phyloP scores from a whole-genome alignment of 2,329 filamentous ascomycete species.

The Thermoascus crustaceus region DNA sequence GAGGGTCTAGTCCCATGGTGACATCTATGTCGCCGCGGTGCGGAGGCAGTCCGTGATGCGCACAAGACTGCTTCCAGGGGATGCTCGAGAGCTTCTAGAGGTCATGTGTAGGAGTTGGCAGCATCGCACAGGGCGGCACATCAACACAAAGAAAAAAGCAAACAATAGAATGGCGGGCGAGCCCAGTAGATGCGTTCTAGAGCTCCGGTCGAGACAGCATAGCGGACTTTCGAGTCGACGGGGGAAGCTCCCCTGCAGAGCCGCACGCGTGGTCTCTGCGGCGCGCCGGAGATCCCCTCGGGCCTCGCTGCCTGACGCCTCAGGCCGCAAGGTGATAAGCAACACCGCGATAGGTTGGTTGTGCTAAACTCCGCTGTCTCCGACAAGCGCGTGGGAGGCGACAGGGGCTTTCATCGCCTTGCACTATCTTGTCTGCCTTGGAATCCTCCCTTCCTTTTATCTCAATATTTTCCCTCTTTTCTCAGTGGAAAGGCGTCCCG shows the following conservation, averaged over 20 bases:
- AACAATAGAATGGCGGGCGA: not conserved
- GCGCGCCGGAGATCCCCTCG: no score
- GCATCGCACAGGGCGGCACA: not conserved
- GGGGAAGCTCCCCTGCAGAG: no score
- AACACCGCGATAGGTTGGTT: no score
- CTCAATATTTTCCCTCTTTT: no score
- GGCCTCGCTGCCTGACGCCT: constrained; percentile 8
- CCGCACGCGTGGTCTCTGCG: no score
- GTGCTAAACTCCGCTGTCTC: constrained; percentile 6
- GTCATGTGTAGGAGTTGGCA: constrained; percentile 14
- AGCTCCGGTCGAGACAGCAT: no score
- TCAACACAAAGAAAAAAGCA: not conserved
- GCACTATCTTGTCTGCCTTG: no score
- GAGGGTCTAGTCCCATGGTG: constrained; percentile 79
- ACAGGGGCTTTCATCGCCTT: no score
- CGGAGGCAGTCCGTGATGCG: constrained; percentile 24
- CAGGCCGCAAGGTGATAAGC: constrained; percentile 2
- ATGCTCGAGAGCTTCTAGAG: constrained; percentile 13
- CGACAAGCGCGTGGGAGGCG: no score
- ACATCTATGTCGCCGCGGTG: constrained; percentile 34
- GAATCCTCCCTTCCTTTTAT: no score
- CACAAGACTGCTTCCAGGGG: constrained; percentile 27
- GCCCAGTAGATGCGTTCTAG: not conserved
- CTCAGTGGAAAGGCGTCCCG: no score
- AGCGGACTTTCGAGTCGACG: no score